Conservation (phyloP, 2,329 filamentous ascomycete species). For the Chaetomium sp. region DNA sequence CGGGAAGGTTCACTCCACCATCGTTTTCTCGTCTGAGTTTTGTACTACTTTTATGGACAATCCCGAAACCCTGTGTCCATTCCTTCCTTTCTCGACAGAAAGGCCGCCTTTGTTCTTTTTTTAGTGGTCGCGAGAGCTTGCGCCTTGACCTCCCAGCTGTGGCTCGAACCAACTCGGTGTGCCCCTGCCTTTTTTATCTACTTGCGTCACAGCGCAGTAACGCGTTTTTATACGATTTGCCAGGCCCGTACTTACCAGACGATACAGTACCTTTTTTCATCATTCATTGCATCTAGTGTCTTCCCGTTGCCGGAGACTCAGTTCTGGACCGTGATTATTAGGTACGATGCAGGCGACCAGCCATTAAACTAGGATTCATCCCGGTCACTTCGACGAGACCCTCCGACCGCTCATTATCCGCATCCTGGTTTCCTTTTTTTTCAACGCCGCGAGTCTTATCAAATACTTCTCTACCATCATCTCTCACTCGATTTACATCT, state of each 20-base stretch:
- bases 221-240: not conserved
- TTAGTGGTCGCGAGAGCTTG: not conserved
- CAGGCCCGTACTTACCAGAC: not conserved
- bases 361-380: not conserved
- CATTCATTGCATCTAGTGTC: not conserved
- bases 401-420: not conserved
- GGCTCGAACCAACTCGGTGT: not conserved
- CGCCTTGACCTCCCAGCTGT: not conserved
- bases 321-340: not conserved
- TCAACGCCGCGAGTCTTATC: not conserved
- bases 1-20: slow-evolving; percentile 1
- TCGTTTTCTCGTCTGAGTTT: not conserved
- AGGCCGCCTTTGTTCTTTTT: not conserved
- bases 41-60: slow-evolving; percentile 14
- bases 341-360: slow-evolving; percentile 7
- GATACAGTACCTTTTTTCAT: not conserved
- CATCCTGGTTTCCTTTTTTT: not conserved
- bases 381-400: not conserved
- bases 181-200: not conserved
- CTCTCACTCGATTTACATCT: not conserved
- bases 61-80: not conserved
- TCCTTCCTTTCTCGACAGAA: not conserved
- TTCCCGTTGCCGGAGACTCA: not conserved
- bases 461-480: not conserved
- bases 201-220: slow-evolving; percentile 15